These are phyloP conservation scores for Aureobasidium vineae DNA, from an alignment of 2,329 filamentous ascomycete species.

Conservation along the genomic window DNA sequence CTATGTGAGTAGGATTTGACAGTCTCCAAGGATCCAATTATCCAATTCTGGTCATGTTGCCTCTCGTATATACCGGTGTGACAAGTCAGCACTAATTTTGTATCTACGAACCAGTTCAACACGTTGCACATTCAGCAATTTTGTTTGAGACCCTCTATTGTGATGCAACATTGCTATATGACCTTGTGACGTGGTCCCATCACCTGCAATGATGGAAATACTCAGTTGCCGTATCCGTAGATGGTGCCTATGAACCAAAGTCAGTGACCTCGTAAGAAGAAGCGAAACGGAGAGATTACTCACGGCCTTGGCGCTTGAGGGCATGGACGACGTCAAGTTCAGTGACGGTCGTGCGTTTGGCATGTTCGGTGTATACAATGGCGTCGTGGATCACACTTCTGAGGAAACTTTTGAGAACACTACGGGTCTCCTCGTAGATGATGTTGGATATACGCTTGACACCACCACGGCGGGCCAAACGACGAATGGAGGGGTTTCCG, in stretches of 20 bases:
- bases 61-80: too few species aligned
- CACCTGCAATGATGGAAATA: too few species aligned
- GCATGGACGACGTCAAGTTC: neutral
- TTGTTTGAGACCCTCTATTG: too few species aligned
- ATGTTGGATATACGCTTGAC: constrained; percentile 46
- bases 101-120: too few species aligned
- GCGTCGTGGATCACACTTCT: neutral
- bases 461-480: constrained; percentile 59
- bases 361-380: constrained; percentile 1
- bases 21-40: too few species aligned
- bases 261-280: neutral
- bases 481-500: neutral
- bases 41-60: too few species aligned
- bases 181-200: too few species aligned
- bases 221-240: neutral
- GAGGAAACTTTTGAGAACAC: neutral
- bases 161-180: too few species aligned
- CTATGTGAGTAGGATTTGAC: too few species aligned
- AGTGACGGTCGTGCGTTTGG: constrained; percentile 3
- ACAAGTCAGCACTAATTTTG: too few species aligned
- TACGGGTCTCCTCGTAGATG: constrained; percentile 79
- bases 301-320: neutral
- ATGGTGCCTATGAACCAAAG: neutral
- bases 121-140: too few species aligned
- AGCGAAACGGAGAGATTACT: neutral